Evolutionary conservation across 345 rosid species (phyloP).

Genomic region (Rhodamnia argentea): DNA sequence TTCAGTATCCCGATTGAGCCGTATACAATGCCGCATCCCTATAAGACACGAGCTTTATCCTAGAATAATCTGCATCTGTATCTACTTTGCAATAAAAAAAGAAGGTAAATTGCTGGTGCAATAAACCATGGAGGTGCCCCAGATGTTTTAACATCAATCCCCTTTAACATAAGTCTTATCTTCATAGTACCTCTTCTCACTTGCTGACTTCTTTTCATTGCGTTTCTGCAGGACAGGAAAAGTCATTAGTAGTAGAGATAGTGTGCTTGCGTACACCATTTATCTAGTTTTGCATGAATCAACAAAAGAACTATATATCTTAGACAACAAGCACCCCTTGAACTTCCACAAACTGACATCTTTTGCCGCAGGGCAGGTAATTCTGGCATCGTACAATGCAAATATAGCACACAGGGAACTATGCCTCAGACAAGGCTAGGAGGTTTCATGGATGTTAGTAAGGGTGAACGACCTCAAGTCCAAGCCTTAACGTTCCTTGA

Average conservation of each 20-base stretch:
- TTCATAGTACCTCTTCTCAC: constrained; percentile 59
- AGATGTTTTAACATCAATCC: constrained; percentile 18
- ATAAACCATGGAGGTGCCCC: background rate
- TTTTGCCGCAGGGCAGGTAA: background rate
- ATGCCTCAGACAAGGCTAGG: background rate
- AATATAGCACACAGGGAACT: background rate
- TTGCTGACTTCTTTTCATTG: constrained; percentile 56
- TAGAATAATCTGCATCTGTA: background rate
- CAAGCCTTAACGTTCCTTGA: background rate
- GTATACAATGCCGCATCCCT: background rate
- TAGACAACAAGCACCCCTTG: background rate
- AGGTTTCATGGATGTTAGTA: background rate
- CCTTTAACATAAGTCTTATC: constrained; percentile 36
- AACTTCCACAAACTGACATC: background rate
- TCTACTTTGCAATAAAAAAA: background rate
- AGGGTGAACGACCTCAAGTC: background rate
- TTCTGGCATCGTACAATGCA: background rate
- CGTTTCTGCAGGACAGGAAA: constrained; percentile 39
- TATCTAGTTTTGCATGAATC: background rate
- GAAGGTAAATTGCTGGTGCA: background rate
- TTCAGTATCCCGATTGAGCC: background rate
- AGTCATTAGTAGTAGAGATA: background rate
- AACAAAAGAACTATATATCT: background rate
- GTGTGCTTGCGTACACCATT: background rate
- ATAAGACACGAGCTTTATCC: background rate